Evolutionary conservation across 2,329 filamentous ascomycete species (phyloP).

Genomic region (Colletotrichum tropicicola): DNA sequence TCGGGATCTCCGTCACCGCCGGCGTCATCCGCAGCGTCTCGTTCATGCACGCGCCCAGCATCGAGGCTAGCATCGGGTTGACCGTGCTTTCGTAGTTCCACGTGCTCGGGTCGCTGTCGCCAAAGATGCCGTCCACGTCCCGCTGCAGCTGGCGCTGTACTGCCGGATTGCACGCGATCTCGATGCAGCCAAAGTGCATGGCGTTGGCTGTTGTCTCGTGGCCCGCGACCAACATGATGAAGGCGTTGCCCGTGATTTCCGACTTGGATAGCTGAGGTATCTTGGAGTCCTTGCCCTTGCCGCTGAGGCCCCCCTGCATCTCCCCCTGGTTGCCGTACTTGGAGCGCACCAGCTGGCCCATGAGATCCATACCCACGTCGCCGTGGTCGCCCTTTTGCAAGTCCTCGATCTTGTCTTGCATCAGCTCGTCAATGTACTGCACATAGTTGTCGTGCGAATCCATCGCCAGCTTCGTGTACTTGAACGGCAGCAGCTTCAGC

Average conservation of each 20-base stretch:
- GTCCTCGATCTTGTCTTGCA: slow-evolving; percentile 65
- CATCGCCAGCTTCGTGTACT: slow-evolving; percentile 59
- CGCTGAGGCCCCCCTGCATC: slow-evolving; percentile 24
- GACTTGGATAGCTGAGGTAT: slow-evolving; percentile 59
- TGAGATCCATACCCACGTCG: slow-evolving; percentile 60
- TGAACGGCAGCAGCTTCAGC: slow-evolving; percentile 58
- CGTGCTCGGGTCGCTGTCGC: slow-evolving; percentile 61
- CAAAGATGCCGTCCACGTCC: slow-evolving; percentile 74
- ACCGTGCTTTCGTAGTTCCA: slow-evolving; percentile 79
- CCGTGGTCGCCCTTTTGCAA: slow-evolving; percentile 44
- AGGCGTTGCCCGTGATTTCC: slow-evolving; percentile 79
- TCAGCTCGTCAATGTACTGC: slow-evolving; percentile 75
- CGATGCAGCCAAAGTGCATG: slow-evolving; percentile 75
- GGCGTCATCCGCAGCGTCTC: slow-evolving; percentile 80
- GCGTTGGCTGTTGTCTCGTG: slow-evolving; percentile 84
- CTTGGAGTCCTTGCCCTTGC: slow-evolving; percentile 33
- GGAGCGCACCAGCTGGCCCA: slow-evolving; percentile 58
- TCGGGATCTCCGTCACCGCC: slow-evolving; percentile 77
- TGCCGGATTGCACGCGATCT: slow-evolving; percentile 71
- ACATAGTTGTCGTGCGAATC: slow-evolving; percentile 70
- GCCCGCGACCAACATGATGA: slow-evolving; percentile 75
- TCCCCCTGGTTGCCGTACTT: slow-evolving; percentile 43
- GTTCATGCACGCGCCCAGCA: slow-evolving; percentile 80
- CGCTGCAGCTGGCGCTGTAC: slow-evolving; percentile 73
- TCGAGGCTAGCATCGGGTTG: slow-evolving; percentile 71